Percentiles rank a stretch among this genome's conserved stretches.
phyloP scores from a whole-genome alignment of 805 yeast species.

The Hanseniaspora mollemarum region DNA sequence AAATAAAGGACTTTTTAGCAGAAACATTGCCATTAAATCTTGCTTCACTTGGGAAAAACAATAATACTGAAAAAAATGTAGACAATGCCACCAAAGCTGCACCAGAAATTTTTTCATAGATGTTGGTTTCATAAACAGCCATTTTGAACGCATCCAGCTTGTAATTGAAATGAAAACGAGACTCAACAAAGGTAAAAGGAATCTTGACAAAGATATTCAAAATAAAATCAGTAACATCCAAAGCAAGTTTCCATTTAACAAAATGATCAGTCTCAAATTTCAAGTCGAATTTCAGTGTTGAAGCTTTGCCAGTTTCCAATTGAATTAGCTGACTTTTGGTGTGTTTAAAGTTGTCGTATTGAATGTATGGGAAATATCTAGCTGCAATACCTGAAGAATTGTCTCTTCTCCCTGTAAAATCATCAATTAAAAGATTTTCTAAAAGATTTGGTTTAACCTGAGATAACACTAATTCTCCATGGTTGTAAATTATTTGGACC shows the following conservation, averaged over 20 bases:
- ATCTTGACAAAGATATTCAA: constrained; percentile 10
- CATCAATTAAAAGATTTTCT: constrained; percentile 13
- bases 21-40: constrained; percentile 31
- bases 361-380: constrained; percentile 32
- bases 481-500: constrained; percentile 12
- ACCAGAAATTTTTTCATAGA: not conserved
- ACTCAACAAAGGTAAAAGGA: constrained; percentile 15
- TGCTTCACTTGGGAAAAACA: constrained; percentile 29
- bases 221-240: not conserved
- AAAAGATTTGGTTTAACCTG: constrained; percentile 1
- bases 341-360: constrained; percentile 35
- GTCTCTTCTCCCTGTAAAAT: constrained; percentile 24
- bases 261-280: constrained; percentile 3
- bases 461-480: constrained; percentile 8
- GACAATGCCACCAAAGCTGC: constrained; percentile 29
- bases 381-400: constrained; percentile 26
- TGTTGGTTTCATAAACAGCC: constrained; percentile 9
- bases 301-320: constrained; percentile 23
- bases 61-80: constrained; percentile 30
- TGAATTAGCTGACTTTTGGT: constrained; percentile 29
- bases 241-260: constrained; percentile 5
- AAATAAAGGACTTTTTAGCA: constrained; percentile 31
- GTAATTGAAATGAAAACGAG: constrained; percentile 10
- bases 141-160: constrained; percentile 14
- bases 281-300: constrained; percentile 17